phyloP scores from a whole-genome alignment of 768 basidiomycete species.

The Mycena rosella region DNA sequence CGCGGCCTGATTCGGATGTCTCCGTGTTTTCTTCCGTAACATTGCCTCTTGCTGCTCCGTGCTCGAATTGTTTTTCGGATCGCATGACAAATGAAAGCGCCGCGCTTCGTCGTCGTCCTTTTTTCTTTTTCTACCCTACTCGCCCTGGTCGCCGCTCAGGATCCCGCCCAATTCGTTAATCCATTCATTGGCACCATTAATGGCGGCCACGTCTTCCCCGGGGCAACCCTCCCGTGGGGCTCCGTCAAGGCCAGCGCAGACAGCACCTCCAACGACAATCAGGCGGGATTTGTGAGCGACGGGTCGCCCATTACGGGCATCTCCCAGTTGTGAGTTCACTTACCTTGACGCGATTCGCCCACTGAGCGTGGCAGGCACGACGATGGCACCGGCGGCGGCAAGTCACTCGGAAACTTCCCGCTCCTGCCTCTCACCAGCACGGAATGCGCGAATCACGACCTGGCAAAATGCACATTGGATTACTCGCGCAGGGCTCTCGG shows the following conservation, averaged over 20 bases:
- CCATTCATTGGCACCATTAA: constrained; percentile 56
- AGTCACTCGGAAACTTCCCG: constrained; percentile 29
- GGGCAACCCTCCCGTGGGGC: constrained; percentile 56
- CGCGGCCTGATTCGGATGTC: no score
- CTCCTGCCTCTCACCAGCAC: constrained; percentile 26
- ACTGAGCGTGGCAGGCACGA: constrained; percentile 26
- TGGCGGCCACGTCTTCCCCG: constrained; percentile 57
- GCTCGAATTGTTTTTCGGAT: no score
- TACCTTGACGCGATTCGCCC: neutral
- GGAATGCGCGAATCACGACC: constrained; percentile 26
- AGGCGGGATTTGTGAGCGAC: constrained; percentile 35
- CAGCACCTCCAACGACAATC: constrained; percentile 35
- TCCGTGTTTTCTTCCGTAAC: no score
- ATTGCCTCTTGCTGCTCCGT: no score
- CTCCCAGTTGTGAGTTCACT: constrained; percentile 21
- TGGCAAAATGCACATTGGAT: constrained; percentile 25
- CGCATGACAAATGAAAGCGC: constrained; percentile 17
- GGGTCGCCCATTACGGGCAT: constrained; percentile 29
- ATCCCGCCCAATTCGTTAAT: constrained; percentile 45
- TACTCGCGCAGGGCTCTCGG: constrained; percentile 6
- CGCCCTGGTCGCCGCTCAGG: constrained; percentile 4
- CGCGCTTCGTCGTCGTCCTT: neutral
- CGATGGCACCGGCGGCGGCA: constrained; percentile 23
- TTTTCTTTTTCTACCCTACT: constrained; percentile 1
- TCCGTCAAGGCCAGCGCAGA: constrained; percentile 58